These are phyloP conservation scores for Pichia sp. DNA, from an alignment of 1,139 yeast genomes.

Conservation along the genomic window DNA sequence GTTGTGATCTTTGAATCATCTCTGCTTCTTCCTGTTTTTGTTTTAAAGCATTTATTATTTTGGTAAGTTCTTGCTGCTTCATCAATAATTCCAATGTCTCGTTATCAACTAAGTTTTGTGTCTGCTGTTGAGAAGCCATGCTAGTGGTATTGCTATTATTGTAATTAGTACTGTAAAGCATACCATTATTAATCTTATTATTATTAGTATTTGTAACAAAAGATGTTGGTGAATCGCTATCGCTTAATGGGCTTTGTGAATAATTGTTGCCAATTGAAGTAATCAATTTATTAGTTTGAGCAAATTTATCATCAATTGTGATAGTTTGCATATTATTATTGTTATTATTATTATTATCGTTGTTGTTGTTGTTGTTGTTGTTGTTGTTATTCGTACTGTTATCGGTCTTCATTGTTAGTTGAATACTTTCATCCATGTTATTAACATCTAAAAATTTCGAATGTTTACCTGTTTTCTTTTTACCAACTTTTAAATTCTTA, in stretches of 20 bases:
- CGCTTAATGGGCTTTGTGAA: slow-evolving; percentile 11
- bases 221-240: slow-evolving; percentile 9
- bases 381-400: no score
- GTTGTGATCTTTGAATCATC: slow-evolving; percentile 4
- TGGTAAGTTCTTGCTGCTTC: slow-evolving; percentile 8
- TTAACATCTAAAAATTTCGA: slow-evolving; percentile 29
- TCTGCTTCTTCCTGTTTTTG: slow-evolving; percentile 7
- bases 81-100: slow-evolving; percentile 6
- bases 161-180: neutral
- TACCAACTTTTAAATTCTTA: slow-evolving; percentile 25
- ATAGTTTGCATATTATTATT: neutral
- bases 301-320: neutral
- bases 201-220: neutral
- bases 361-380: neutral
- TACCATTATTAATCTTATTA: slow-evolving; percentile 1
- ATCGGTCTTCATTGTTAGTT: neutral
- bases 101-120: neutral
- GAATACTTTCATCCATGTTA: slow-evolving; percentile 7
- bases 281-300: neutral
- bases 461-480: slow-evolving; percentile 32
- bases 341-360: neutral
- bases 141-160: neutral
- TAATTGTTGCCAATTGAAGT: neutral
- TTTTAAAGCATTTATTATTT: slow-evolving; percentile 4
- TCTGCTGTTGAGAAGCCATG: slow-evolving; percentile 4